These are phyloP conservation scores for Bipolaris gigantea DNA, from an alignment of 2,329 filamentous ascomycete genomes.

Conservation along the genomic window DNA sequence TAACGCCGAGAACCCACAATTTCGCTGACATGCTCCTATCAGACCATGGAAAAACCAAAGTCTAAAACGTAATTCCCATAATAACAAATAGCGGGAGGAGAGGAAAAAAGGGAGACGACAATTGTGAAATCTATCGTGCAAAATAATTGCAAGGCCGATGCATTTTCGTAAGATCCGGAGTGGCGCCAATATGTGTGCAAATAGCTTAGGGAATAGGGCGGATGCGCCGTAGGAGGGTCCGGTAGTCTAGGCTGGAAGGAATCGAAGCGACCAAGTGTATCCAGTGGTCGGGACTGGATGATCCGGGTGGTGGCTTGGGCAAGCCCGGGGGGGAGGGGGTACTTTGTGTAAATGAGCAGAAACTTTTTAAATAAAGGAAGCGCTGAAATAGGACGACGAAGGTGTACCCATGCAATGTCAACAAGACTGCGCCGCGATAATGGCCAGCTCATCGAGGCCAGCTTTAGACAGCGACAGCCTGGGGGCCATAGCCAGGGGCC, in stretches of 20 bases:
- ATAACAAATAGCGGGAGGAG: constrained; percentile 31
- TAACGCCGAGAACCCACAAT: constrained; percentile 40
- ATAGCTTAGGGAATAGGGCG: constrained; percentile 38
- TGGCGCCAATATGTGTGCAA: constrained; percentile 42
- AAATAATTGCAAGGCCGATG: constrained; percentile 40
- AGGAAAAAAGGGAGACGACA: constrained; percentile 13
- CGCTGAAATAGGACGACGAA: constrained; percentile 34
- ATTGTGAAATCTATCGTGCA: constrained; percentile 46
- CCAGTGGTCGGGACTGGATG: constrained; percentile 20
- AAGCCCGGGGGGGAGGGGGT: constrained; percentile 16
- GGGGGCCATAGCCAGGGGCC: constrained; percentile 44
- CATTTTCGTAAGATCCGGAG: constrained; percentile 43
- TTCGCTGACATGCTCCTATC: constrained; percentile 38
- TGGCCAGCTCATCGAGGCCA: neutral
- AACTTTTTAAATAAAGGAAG: constrained; percentile 41
- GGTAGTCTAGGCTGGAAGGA: constrained; percentile 24
- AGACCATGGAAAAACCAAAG: constrained; percentile 32
- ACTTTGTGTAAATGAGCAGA: constrained; percentile 26
- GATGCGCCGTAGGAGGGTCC: constrained; percentile 23
- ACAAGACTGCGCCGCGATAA: constrained; percentile 1
- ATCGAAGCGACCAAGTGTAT: constrained; percentile 24
- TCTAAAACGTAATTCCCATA: constrained; percentile 36
- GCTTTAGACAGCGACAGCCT: constrained; percentile 41
- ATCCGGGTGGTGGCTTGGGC: constrained; percentile 13
- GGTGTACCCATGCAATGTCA: constrained; percentile 27